Conservation (phyloP, 2,329 filamentous ascomycete species). For the Fusarium nelsonii region DNA sequence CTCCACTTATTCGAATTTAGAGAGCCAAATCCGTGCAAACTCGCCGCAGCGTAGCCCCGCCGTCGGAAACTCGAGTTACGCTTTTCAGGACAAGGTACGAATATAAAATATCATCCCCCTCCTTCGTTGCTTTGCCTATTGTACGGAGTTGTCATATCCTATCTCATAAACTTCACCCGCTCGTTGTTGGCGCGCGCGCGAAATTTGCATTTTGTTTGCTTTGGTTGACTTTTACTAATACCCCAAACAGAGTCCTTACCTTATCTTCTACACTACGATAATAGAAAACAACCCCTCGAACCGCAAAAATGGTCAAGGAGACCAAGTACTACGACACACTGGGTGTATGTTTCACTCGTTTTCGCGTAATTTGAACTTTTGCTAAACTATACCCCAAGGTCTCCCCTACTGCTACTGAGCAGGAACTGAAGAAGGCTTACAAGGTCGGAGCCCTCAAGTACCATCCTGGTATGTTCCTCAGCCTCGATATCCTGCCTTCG, state of each 20-base stretch:
- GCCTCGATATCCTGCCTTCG: not conserved
- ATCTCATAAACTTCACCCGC: not conserved
- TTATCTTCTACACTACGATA: conserved; percentile 19
- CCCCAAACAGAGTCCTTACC: conserved; percentile 30
- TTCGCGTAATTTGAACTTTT: not conserved
- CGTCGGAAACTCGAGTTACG: conserved; percentile 44
- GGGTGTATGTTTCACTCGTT: conserved; percentile 68
- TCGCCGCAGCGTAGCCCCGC: conserved; percentile 47
- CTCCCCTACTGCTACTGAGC: conserved; percentile 80
- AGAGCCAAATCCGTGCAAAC: conserved; percentile 40
- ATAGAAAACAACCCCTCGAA: conserved; percentile 19
- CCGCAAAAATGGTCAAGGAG: conserved; percentile 78
- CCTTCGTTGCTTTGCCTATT: not conserved
- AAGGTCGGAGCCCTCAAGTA: conserved; percentile 85
- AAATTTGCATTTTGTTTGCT: conserved; percentile 20
- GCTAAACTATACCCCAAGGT: conserved; percentile 66
- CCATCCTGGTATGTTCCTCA: conserved; percentile 77
- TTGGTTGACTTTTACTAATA: conserved; percentile 42
- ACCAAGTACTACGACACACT: conserved; percentile 83
- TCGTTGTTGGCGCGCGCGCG: conserved; percentile 11
- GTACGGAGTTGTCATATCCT: not conserved
- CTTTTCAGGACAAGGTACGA: conserved; percentile 47
- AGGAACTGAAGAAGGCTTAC: conserved; percentile 92
- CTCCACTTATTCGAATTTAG: conserved; percentile 46
- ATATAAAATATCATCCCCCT: conserved; percentile 9